Evolutionary conservation across 2,329 filamentous ascomycete genomes (phyloP).

Genomic region (Calonectria multiphialidica): DNA sequence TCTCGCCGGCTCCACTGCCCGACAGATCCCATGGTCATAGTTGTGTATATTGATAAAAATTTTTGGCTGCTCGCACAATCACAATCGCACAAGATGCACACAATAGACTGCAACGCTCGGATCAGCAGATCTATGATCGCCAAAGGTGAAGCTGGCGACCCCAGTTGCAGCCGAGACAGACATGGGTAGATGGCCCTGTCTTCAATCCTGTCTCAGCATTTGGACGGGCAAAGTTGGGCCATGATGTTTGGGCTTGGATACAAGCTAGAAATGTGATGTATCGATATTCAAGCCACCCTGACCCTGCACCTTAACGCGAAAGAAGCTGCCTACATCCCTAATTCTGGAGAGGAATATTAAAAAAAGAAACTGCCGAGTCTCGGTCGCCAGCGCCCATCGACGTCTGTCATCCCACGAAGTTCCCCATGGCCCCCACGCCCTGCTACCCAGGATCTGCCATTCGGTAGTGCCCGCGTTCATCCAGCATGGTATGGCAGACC

Average conservation of each 20-base stretch:
- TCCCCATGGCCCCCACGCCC: background rate
- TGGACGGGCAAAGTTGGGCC: slow-evolving; percentile 19
- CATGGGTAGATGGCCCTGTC: background rate
- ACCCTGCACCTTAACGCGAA: slow-evolving; percentile 28
- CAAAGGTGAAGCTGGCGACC: background rate
- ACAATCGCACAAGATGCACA: background rate
- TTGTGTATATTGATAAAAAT: background rate
- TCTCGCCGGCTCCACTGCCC: background rate
- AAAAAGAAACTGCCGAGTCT: slow-evolving; percentile 20
- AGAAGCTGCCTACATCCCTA: background rate
- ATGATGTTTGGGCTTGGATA: slow-evolving; percentile 28
- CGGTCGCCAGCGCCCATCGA: background rate
- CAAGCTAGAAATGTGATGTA: slow-evolving; percentile 33
- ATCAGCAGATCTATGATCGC: background rate
- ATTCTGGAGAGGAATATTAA: background rate
- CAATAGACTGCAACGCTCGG: background rate
- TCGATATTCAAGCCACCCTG: slow-evolving; percentile 25
- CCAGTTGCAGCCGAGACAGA: background rate
- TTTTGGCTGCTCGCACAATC: background rate
- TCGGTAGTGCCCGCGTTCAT: background rate
- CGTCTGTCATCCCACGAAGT: background rate
- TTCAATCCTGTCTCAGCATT: slow-evolving; percentile 3
- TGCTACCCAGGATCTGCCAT: background rate
- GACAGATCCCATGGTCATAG: background rate
- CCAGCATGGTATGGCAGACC: slow-evolving; percentile 13